phyloP scores from a whole-genome alignment of 371 early-diverging fungal genomes.

The Chytridiales sp. region DNA sequence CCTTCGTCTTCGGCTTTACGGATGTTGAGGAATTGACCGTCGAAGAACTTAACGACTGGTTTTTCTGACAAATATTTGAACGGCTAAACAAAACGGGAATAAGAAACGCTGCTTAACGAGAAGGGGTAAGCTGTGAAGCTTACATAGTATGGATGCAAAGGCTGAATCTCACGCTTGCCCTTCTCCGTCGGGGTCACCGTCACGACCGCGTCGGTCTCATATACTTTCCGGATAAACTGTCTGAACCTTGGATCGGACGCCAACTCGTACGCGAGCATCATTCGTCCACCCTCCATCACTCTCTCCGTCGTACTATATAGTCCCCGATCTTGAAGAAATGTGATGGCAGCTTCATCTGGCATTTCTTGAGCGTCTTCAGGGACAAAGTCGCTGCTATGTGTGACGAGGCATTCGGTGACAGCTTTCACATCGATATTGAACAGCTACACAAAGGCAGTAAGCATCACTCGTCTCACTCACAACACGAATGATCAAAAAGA shows the following conservation, averaged over 20 bases:
- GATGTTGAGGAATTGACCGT: conserved; percentile 75
- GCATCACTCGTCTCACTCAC: conserved; percentile 7
- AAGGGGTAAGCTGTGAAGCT: conserved; percentile 11
- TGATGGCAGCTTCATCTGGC: conserved; percentile 65
- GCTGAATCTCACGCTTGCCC: conserved; percentile 75
- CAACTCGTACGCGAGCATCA: conserved; percentile 73
- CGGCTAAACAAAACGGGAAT: conserved; percentile 37
- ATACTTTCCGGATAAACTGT: conserved; percentile 74
- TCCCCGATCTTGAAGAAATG: conserved; percentile 45
- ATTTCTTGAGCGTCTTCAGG: conserved; percentile 39
- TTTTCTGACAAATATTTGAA: conserved; percentile 86
- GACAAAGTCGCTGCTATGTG: conserved; percentile 16
- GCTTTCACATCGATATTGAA: conserved; percentile 34
- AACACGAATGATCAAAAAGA: neutral
- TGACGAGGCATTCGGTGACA: conserved; percentile 31
- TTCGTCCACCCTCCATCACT: conserved; percentile 66
- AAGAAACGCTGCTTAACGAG: neutral
- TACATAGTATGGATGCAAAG: conserved; percentile 74
- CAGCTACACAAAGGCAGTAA: conserved; percentile 28
- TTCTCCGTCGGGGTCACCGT: conserved; percentile 80
- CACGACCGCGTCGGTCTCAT: conserved; percentile 67
- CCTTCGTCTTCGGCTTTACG: conserved; percentile 76
- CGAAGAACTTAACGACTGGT: conserved; percentile 66
- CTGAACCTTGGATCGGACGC: conserved; percentile 81
- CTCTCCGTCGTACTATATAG: conserved; percentile 56